phyloP scores from a whole-genome alignment of 306 rosid genomes.

The Medicago truncatula region DNA sequence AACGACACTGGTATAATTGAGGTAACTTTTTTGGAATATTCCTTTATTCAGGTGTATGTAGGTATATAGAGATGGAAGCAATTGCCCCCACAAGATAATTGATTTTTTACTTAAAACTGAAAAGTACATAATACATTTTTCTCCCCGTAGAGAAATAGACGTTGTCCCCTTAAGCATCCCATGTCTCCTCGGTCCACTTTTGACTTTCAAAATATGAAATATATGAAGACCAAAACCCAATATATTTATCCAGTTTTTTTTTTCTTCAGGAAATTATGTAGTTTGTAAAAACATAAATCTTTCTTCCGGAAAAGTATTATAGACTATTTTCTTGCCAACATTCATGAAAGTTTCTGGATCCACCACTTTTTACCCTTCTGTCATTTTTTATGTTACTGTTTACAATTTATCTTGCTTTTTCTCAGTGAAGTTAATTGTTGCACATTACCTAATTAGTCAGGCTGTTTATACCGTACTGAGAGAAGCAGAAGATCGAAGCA shows the following conservation, averaged over 20 bases:
- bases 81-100: background rate
- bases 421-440: constrained; percentile 33
- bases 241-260: background rate
- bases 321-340: background rate
- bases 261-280: background rate
- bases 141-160: background rate
- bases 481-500: constrained; percentile 98
- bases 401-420: constrained; percentile 35
- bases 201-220: background rate
- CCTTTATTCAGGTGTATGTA: constrained; percentile 1
- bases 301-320: background rate
- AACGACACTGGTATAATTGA: constrained; percentile 92
- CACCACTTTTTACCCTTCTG: constrained; percentile 10
- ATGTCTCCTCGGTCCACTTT: background rate
- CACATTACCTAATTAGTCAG: constrained; percentile 63
- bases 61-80: background rate
- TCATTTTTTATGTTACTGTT: constrained; percentile 25
- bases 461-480: constrained; percentile 93
- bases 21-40: constrained; percentile 59
- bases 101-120: background rate
- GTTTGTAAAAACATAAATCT: background rate
- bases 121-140: background rate
- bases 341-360: background rate
- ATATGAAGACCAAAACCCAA: background rate
- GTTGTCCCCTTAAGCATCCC: background rate